These are phyloP conservation scores for Fusarium armeniacum DNA, from an alignment of 2,329 filamentous ascomycete genomes.

Conservation along the genomic window DNA sequence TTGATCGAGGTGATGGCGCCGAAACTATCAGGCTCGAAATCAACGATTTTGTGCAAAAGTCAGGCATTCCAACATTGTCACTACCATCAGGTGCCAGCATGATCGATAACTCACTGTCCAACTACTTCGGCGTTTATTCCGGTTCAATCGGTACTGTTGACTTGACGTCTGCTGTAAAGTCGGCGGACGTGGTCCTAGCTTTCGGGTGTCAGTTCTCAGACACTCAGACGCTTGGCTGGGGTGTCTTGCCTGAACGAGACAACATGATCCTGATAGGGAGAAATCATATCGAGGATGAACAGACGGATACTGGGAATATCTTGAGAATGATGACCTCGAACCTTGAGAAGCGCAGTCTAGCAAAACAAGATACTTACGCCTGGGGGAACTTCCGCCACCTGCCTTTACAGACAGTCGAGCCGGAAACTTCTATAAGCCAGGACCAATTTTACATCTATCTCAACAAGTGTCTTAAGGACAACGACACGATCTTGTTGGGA, in stretches of 20 bases:
- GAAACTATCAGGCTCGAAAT: neutral
- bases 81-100: constrained; percentile 8
- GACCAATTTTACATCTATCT: constrained; percentile 17
- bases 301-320: neutral
- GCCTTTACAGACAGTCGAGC: neutral
- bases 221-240: constrained; percentile 32
- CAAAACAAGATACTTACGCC: neutral
- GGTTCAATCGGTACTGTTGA: neutral
- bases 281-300: neutral
- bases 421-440: neutral
- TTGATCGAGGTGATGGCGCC: constrained; percentile 1
- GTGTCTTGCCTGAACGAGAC: neutral
- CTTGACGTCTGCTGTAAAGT: neutral
- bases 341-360: accelerated
- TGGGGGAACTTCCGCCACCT: constrained; percentile 9
- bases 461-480: neutral
- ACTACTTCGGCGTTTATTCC: constrained; percentile 23
- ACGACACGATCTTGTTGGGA: constrained; percentile 11
- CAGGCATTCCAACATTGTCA: constrained; percentile 3
- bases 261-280: constrained; percentile 1
- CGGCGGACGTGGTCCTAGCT: constrained; percentile 19
- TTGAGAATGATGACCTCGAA: accelerated
- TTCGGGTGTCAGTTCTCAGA: constrained; percentile 32
- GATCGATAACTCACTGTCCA: constrained; percentile 7
- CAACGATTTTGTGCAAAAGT: neutral